These are phyloP conservation scores for Pythium sp. DNA, from an alignment of 352 stramenopile species.

Conservation along the genomic window DNA sequence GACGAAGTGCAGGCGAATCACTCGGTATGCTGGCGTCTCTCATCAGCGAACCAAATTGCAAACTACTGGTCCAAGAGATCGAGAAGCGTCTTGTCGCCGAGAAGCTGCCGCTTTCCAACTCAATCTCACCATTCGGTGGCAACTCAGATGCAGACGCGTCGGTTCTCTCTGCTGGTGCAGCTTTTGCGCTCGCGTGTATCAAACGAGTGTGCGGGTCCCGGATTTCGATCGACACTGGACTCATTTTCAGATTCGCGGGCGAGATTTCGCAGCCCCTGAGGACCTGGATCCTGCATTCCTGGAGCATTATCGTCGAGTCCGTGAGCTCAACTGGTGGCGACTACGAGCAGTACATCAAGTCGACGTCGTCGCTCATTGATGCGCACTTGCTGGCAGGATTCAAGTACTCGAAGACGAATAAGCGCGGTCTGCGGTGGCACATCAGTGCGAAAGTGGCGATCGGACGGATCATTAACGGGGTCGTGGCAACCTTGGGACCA, in stretches of 20 bases:
- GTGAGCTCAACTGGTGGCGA: constrained; percentile 69
- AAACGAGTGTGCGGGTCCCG: constrained; percentile 75
- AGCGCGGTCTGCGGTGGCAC: constrained; percentile 46
- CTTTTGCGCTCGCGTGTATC: constrained; percentile 78
- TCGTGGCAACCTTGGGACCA: constrained; percentile 61
- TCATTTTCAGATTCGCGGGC: constrained; percentile 70
- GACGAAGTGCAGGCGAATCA: constrained; percentile 69
- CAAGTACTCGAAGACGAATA: constrained; percentile 64
- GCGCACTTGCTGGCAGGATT: constrained; percentile 75
- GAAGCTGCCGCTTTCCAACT: constrained; percentile 28
- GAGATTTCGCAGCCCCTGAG: constrained; percentile 75
- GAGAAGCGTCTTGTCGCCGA: constrained; percentile 67
- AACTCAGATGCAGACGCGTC: constrained; percentile 38
- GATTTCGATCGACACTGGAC: constrained; percentile 66
- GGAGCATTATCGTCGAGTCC: constrained; percentile 82
- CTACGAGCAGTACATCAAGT: constrained; percentile 81
- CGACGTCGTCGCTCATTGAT: constrained; percentile 71
- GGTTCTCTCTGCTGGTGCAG: constrained; percentile 53
- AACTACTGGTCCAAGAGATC: constrained; percentile 58
- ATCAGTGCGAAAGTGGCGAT: constrained; percentile 56
- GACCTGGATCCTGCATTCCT: constrained; percentile 82
- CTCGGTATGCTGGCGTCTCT: constrained; percentile 59
- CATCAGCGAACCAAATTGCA: constrained; percentile 46
- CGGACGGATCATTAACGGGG: constrained; percentile 62
- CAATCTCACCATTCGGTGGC: constrained; percentile 25